Evolutionary conservation across 352 stramenopile species (phyloP).

Genomic region (Globisporangium spinosum): DNA sequence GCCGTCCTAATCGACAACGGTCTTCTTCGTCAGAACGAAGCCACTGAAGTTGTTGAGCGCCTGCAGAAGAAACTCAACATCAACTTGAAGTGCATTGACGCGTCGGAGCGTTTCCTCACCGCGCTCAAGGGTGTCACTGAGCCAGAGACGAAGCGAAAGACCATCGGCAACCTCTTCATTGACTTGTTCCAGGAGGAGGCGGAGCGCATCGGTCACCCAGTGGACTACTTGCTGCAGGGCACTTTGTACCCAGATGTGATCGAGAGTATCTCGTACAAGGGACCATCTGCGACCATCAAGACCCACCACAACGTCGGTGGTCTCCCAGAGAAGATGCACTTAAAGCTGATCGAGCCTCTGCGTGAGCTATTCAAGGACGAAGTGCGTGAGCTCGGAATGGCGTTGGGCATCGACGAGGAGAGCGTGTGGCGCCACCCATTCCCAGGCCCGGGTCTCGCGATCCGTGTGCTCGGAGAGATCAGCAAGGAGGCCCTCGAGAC

Average conservation of each 20-base stretch:
- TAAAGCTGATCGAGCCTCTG: constrained; percentile 99
- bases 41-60: constrained; percentile 87
- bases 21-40: constrained; percentile 95
- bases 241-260: constrained; percentile 99
- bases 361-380: constrained; percentile 99
- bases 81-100: constrained; percentile 97
- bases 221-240: constrained; percentile 96
- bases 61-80: constrained; percentile 91
- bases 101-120: constrained; percentile 94
- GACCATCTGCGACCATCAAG: constrained; percentile 98
- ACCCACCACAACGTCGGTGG: constrained; percentile 99
- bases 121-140: constrained; percentile 93
- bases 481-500: constrained; percentile 93
- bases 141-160: constrained; percentile 98
- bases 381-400: constrained; percentile 96
- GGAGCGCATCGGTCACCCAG: constrained; percentile 69
- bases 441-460: constrained; percentile 97
- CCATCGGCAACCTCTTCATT: constrained; percentile 99
- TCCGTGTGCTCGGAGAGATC: constrained; percentile 97
- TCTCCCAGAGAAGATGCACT: constrained; percentile 96
- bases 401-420: constrained; percentile 96
- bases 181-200: constrained; percentile 96
- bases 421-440: constrained; percentile 99
- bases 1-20: constrained; percentile 99
- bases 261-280: constrained; percentile 98